Evolutionary conservation across 805 yeast species (phyloP), one percentile per base, ranked within the genome.

Genomic region (Suhomyces vadensis): DNA sequence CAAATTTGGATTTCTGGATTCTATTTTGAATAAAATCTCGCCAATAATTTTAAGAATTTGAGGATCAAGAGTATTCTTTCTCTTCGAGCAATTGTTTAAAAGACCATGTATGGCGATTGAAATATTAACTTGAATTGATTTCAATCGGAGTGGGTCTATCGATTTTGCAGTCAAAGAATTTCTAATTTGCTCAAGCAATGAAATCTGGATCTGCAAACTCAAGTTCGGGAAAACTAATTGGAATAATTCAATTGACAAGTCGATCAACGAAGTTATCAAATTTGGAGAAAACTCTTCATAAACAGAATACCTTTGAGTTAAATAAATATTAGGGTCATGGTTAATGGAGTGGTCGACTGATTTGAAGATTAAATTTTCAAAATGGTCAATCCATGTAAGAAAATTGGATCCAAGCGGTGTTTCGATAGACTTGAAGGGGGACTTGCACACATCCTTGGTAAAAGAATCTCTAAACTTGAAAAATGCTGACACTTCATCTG

Each of bases 171-270:
- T 70, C 38, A 77, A 46, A 1, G 73, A 61, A 3, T 83, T 70
- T 51, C 90, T 76, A 49, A 94, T 64, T 42, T 83, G 87, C 55
- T 92, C 97, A 16, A 94, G 63, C n/a, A 94, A 73, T 1, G 97
- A 89, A 46, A 85, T 83, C 56, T 92, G 97, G 42, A 94, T 85
- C 49, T 88, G 87, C 4, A 79, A 65, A 6, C 91, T 80, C 52
- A 92, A 75, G 46, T 74, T 70, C 0, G 95, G 87, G 51, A 92
- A 85, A 1, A 85, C 73, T 6, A 76, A 57, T 4, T 87, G 80
- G 57, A 90, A 87, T 1, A 91, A 71, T 47, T 85, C 89, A 56
- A 92, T 81, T 0, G 97, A 83, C 2, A 77, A 59, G 63, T 92
- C 96, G n/a, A 89, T 76, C 2, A 87, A 58, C 3, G 72, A 60